Percentiles rank a stretch among this genome's conserved stretches.
phyloP scores from a whole-genome alignment of 257 asterid genomes.

The Solanum lignicaule region DNA sequence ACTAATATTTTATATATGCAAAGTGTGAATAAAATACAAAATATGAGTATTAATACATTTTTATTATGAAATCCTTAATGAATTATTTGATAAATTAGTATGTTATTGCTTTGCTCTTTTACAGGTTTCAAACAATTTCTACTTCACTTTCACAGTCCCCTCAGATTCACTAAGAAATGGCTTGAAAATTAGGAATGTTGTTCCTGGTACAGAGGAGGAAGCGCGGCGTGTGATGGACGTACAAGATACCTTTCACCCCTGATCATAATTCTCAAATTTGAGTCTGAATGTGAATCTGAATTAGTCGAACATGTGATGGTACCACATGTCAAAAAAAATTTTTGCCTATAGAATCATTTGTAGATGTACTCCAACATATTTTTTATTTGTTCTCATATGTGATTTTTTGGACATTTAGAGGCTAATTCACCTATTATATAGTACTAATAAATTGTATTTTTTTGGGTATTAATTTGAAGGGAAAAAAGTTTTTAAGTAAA shows the following conservation, averaged over 20 bases:
- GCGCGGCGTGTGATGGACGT: constrained; percentile 38
- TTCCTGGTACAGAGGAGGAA: constrained; percentile 81
- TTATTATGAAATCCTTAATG: not conserved
- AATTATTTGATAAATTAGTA: not conserved
- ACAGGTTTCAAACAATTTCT: constrained; percentile 82
- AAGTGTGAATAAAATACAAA: not conserved
- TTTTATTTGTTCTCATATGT: not conserved
- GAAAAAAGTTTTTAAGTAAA: too few relatives aligned
- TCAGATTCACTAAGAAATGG: constrained; percentile 41
- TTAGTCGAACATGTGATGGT: not conserved
- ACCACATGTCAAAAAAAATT: not conserved
- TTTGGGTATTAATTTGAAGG: not conserved
- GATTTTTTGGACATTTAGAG: not conserved
- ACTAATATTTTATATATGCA: not conserved
- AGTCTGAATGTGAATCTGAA: not conserved
- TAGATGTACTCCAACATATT: not conserved
- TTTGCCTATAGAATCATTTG: not conserved
- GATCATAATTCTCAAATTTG: not conserved
- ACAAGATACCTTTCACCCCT: not conserved
- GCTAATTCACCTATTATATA: not conserved
- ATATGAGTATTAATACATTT: not conserved
- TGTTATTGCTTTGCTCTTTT: not conserved
- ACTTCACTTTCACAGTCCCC: constrained; percentile 69
- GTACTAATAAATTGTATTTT: not conserved
- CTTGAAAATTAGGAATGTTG: constrained; percentile 55